Evolutionary conservation across 345 rosid genomes (phyloP).

Genomic region (Syzygium jambos): DNA sequence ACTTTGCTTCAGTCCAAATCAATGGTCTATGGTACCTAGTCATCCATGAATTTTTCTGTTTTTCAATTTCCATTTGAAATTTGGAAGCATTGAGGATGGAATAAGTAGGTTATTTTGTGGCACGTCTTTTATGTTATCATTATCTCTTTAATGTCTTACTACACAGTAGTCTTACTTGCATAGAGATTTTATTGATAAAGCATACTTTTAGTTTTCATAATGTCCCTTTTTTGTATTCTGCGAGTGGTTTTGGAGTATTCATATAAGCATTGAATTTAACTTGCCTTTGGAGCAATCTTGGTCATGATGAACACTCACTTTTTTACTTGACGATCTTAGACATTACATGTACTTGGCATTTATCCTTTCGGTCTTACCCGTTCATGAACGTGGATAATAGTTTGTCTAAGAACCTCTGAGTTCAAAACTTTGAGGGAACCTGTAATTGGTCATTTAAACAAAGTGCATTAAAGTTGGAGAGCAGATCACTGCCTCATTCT

Average conservation of each 20-base stretch:
- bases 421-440: neutral
- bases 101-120: neutral
- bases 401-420: neutral
- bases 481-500: neutral
- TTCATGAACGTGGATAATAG: neutral
- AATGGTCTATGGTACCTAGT: conserved; percentile 46
- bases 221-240: neutral
- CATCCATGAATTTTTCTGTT: neutral
- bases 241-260: neutral
- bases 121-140: neutral
- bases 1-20: conserved; percentile 59
- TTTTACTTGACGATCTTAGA: neutral
- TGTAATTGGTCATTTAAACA: neutral
- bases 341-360: neutral
- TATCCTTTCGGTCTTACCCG: neutral
- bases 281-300: neutral
- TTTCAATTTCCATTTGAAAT: neutral
- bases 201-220: neutral
- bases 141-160: neutral
- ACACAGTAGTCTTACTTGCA: neutral
- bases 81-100: neutral
- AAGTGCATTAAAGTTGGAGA: neutral
- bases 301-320: neutral
- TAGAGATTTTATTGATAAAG: neutral
- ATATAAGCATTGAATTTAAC: neutral